Evolutionary conservation across 306 rosid species (phyloP), one percentile per base, ranked within the genome.

Genomic region (Cercis canadensis): DNA sequence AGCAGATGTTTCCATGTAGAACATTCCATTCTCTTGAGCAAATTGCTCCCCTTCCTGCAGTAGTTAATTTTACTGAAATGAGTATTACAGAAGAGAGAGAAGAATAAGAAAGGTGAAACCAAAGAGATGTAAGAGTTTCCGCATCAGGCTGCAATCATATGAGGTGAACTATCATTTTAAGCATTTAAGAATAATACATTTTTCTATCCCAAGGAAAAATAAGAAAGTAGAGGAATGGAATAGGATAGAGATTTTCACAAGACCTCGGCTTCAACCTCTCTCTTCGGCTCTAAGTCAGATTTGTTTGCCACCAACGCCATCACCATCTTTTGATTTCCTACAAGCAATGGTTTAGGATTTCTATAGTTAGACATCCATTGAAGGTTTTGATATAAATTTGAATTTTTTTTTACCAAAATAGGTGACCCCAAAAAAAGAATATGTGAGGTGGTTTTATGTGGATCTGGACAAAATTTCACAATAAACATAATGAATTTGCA

Each of bases 1-100:
- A 18, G 98, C 98, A 43, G 96, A 92, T n/a, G 98, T 84, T 84
- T 89, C 96, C 69, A 84, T 81, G 85, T 74, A 89, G 72, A 92
- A 86, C 93, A 89, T 87, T 57, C 92, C 98, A 68, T 89, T 86
- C 63, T 89, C 96, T 62, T 84, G 89, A 16, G 96, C 86, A 84
- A 69, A 87, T 78, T 84, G 83, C 53, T 89, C 87, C 62, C 87
- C 98, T 59, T 79, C 98, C 98, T 92, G 84, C 65, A 59, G 41
- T 52, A 5, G 17, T 43, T 49, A 13, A 18, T 21, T 49, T 29
- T 34, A 34, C 4, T 3, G 4, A 34, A 34, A 3, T 34, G 5
- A 34, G 43, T 5, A 37, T 5, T 5, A 37, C 10, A 37, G 8
- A 37, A 37, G 43, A 37, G 39, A 34, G 3, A 37, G 43, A 5